Conservation (phyloP, 331 rosid species). For the Quercus lobata region DNA sequence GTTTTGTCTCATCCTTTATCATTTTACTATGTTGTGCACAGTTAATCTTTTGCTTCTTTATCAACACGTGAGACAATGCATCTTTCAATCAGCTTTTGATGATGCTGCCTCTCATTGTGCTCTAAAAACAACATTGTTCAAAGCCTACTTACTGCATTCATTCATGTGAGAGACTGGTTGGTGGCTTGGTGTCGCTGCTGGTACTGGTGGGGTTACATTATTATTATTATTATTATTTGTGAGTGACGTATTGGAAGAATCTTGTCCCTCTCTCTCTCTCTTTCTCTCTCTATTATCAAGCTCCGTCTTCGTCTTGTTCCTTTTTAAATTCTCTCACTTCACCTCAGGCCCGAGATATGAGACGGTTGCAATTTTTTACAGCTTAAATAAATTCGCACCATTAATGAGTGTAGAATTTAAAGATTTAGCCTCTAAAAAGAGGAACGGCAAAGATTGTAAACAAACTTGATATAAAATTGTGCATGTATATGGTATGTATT, state of each 20-base stretch:
- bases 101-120: conserved; percentile 21
- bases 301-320: not conserved
- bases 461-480: too few relatives aligned
- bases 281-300: not conserved
- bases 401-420: too few relatives aligned
- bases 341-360: not conserved
- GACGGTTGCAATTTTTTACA: too few relatives aligned
- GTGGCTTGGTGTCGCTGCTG: not conserved
- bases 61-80: conserved; percentile 22
- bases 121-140: conserved; percentile 1
- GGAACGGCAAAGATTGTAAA: too few relatives aligned
- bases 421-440: too few relatives aligned
- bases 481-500: too few relatives aligned
- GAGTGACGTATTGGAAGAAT: not conserved
- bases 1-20: conserved; percentile 31
- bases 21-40: conserved; percentile 10
- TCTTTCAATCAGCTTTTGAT: conserved; percentile 34
- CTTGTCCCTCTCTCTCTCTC: not conserved
- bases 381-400: too few relatives aligned
- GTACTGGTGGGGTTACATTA: not conserved
- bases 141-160: conserved; percentile 18
- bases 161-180: not conserved
- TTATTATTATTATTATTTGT: not conserved
- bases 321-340: not conserved
- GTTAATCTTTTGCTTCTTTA: conserved; percentile 17